Evolutionary conservation across 768 basidiomycete genomes (phyloP).

Genomic region (Boletus bicolor): DNA sequence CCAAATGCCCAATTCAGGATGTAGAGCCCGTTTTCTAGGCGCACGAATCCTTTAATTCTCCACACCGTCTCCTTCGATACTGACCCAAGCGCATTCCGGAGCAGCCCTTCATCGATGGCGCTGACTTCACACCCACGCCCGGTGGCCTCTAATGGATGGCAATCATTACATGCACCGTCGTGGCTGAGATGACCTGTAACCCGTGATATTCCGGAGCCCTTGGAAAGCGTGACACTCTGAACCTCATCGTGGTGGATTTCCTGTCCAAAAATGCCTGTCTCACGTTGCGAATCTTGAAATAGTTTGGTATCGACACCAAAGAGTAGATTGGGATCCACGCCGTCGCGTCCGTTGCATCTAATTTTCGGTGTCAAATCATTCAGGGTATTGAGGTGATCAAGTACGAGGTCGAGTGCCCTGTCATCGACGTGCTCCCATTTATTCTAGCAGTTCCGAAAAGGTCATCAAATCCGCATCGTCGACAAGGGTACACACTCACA

Average conservation of each 20-base stretch:
- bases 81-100: conserved; percentile 45
- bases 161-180: conserved; percentile 4
- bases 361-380: conserved; percentile 91
- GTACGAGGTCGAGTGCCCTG: conserved; percentile 71
- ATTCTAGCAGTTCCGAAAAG: conserved; percentile 46
- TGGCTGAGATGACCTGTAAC: conserved; percentile 21
- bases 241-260: conserved; percentile 76
- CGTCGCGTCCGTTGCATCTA: conserved; percentile 56
- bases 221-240: conserved; percentile 67
- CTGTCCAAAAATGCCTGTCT: conserved; percentile 7
- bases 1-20: conserved; percentile 96
- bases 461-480: conserved; percentile 2
- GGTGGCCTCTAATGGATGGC: neutral
- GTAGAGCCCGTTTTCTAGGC: conserved; percentile 40
- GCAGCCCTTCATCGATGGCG: conserved; percentile 34
- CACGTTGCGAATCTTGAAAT: conserved; percentile 38
- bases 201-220: conserved; percentile 32
- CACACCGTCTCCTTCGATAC: conserved; percentile 71
- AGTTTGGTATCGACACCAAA: conserved; percentile 90
- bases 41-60: conserved; percentile 86
- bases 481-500: conserved; percentile 45
- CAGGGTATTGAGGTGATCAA: conserved; percentile 85
- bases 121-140: conserved; percentile 10
- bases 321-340: conserved; percentile 73
- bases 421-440: conserved; percentile 89